Conservation (phyloP, 257 asterid species). For the Penstemon davidsonii region DNA sequence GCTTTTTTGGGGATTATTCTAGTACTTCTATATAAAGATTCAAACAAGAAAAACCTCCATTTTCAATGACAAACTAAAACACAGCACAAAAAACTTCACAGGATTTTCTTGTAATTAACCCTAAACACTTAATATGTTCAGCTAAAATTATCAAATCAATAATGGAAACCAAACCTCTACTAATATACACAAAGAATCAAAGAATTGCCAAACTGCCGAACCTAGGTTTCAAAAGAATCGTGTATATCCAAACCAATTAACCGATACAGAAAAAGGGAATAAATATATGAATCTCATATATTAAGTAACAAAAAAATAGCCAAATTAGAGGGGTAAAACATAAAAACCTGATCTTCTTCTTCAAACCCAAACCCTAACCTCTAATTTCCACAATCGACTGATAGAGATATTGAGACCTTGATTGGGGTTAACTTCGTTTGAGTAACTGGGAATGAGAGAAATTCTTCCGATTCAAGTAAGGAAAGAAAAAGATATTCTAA, state of each 20-base stretch:
- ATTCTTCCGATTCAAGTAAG: no score
- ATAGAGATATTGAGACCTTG: constrained; percentile 37
- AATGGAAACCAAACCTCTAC: no score
- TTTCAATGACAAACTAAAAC: constrained; percentile 78
- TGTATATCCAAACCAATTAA: no score
- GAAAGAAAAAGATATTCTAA: no score
- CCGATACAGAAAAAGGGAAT: background rate
- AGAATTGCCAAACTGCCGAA: constrained; percentile 30
- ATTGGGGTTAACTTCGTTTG: constrained; percentile 26
- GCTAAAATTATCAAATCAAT: no score
- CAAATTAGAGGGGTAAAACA: constrained; percentile 5
- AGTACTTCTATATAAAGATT: constrained; percentile 29
- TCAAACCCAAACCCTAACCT: constrained; percentile 34
- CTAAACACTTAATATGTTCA: no score
- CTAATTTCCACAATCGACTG: constrained; percentile 31
- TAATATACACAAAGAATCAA: constrained; percentile 33
- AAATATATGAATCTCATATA: background rate
- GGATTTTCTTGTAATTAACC: constrained; percentile 62
- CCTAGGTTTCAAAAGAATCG: constrained; percentile 29
- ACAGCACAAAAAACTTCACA: constrained; percentile 84
- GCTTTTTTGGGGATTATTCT: background rate
- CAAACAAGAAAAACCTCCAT: constrained; percentile 74
- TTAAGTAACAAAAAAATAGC: constrained; percentile 11
- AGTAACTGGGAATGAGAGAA: constrained; percentile 3
- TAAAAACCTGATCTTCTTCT: constrained; percentile 33